These are phyloP conservation scores for Arachis stenosperma DNA, from an alignment of 306 rosid species.

Conservation along the genomic window DNA sequence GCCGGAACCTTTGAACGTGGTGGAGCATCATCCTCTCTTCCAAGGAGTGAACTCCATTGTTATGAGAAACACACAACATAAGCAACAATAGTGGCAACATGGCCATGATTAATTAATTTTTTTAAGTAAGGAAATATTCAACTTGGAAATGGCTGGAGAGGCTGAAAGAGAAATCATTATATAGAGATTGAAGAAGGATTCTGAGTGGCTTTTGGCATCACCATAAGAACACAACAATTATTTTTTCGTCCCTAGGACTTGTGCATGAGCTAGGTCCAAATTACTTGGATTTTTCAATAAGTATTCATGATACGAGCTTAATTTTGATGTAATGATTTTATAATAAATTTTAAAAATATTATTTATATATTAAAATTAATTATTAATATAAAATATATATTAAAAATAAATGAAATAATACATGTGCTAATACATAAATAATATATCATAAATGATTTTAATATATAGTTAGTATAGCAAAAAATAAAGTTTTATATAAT, in stretches of 20 bases:
- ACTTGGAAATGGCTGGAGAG: conserved; percentile 13
- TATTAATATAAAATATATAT: no score
- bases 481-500: no score
- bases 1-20: conserved; percentile 42
- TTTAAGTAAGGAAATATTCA: conserved; percentile 6
- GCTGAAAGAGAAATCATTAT: neutral
- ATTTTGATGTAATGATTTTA: no score
- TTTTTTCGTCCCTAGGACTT: conserved; percentile 69
- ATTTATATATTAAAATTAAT: no score
- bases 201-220: conserved; percentile 63
- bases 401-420: no score
- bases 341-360: no score
- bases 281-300: no score
- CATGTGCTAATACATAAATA: no score
- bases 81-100: conserved; percentile 14
- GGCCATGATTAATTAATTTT: conserved; percentile 42
- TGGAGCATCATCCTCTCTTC: conserved; percentile 53
- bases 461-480: no score
- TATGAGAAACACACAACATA: conserved; percentile 33
- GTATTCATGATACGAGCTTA: no score
- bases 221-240: conserved; percentile 72
- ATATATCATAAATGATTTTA: no score
- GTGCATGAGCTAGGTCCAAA: conserved; percentile 59
- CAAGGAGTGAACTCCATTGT: conserved; percentile 44
- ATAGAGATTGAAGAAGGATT: conserved; percentile 44